These are phyloP conservation scores for Coemansia sp. DNA, from an alignment of 192 early-diverging fungal species.

Conservation along the genomic window DNA sequence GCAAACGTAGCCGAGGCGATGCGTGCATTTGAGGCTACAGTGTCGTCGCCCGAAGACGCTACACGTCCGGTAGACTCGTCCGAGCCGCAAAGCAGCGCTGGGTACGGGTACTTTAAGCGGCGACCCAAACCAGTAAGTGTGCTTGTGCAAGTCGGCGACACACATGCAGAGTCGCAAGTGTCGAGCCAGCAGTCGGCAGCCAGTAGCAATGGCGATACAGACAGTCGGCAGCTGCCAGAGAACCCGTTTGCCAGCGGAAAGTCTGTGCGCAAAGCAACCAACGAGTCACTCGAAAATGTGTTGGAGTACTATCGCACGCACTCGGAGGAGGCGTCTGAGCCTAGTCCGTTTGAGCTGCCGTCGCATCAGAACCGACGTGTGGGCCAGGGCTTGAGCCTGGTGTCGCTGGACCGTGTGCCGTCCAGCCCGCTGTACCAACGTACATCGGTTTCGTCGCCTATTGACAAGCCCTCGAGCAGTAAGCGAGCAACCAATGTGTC, in stretches of 20 bases:
- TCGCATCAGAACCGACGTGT: background rate
- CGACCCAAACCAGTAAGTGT: constrained; percentile 38
- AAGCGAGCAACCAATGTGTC: background rate
- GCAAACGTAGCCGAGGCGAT: constrained; percentile 10
- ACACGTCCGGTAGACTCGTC: background rate
- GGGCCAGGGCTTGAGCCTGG: constrained; percentile 9
- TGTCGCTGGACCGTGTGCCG: constrained; percentile 13
- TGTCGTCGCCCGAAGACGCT: constrained; percentile 3
- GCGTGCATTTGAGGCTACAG: constrained; percentile 10
- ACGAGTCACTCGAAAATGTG: constrained; percentile 50
- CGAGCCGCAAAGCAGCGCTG: background rate
- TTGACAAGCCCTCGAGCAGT: constrained; percentile 9
- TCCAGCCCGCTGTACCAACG: constrained; percentile 27
- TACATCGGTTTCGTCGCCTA: constrained; percentile 42
- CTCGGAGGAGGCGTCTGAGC: constrained; percentile 2
- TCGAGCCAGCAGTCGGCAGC: background rate
- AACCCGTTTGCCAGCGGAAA: constrained; percentile 12
- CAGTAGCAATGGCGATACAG: too few species aligned
- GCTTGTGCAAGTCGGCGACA: constrained; percentile 43
- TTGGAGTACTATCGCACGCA: constrained; percentile 47
- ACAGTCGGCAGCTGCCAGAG: background rate
- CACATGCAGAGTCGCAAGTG: constrained; percentile 8
- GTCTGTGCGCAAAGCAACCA: constrained; percentile 38
- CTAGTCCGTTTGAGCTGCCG: constrained; percentile 4
- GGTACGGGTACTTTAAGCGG: constrained; percentile 5